phyloP scores from a whole-genome alignment of 345 rosid species.

The Gossypium herbaceum region DNA sequence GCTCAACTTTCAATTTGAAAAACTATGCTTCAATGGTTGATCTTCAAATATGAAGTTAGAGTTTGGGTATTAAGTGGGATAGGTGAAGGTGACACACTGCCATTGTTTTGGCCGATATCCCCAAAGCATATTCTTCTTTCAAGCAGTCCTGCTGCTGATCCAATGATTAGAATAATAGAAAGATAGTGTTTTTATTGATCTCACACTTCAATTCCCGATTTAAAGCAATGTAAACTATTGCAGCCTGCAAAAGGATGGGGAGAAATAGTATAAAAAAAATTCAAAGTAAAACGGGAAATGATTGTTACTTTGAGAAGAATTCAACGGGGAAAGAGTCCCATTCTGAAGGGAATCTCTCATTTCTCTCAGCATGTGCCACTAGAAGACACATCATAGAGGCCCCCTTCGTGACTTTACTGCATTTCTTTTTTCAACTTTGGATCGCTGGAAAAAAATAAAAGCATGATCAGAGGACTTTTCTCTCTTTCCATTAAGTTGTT shows the following conservation, averaged over 20 bases:
- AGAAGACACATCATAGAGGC: conserved; percentile 1
- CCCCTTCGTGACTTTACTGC: not conserved
- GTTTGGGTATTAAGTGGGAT: no score
- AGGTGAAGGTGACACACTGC: no score
- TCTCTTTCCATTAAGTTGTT: not conserved
- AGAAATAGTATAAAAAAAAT: not conserved
- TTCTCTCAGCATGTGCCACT: conserved; percentile 1
- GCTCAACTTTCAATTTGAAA: no score
- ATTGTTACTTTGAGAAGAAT: not conserved
- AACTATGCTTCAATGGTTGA: no score
- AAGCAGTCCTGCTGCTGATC: not conserved
- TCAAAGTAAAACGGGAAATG: not conserved
- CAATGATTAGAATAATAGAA: not conserved
- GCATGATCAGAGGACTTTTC: conserved; percentile 2
- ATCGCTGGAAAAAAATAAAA: not conserved
- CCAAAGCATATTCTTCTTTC: not conserved
- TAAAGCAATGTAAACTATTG: not conserved
- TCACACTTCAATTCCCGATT: no score
- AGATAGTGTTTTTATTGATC: no score
- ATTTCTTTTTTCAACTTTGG: conserved; percentile 8
- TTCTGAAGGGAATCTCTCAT: conserved; percentile 12
- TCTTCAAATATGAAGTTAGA: no score
- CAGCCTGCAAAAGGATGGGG: not conserved
- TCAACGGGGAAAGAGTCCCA: conserved; percentile 6
- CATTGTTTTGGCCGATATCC: no score